A percentile compares a stretch with the other conserved stretches of the same genome.
These are phyloP conservation scores for Xylariaceae sp. DNA, from an alignment of 2,329 filamentous ascomycete species.

Conservation along the genomic window DNA sequence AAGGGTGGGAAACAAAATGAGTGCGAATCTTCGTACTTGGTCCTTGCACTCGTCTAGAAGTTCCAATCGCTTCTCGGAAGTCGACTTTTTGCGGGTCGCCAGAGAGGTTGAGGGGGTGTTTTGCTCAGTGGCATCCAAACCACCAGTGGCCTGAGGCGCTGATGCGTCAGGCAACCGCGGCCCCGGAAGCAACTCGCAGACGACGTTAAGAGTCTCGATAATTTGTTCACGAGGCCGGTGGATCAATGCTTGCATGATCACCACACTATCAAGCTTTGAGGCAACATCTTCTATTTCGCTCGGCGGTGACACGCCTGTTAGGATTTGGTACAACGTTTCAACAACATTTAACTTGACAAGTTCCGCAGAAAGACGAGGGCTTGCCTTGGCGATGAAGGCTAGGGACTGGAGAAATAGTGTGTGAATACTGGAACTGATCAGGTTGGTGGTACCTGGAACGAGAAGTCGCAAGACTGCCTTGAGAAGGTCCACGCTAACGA, in stretches of 20 bases:
- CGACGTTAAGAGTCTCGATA: conserved; percentile 93
- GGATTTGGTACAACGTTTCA: conserved; percentile 93
- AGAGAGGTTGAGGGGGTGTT: conserved; percentile 38
- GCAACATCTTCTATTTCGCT: conserved; percentile 69
- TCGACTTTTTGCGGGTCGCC: conserved; percentile 47
- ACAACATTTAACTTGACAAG: conserved; percentile 95
- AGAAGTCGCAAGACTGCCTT: conserved; percentile 80
- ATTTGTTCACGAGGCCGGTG: conserved; percentile 94
- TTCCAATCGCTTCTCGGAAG: conserved; percentile 76
- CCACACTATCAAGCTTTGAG: conserved; percentile 86
- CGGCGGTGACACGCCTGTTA: conserved; percentile 92
- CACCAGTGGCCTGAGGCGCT: conserved; percentile 26
- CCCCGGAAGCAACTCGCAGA: conserved; percentile 85
- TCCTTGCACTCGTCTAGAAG: conserved; percentile 76
- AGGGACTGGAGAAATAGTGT: conserved; percentile 92
- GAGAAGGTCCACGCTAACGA: conserved; percentile 83
- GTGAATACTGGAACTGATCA: conserved; percentile 90
- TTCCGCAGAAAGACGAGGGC: conserved; percentile 79
- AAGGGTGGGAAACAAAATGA: conserved; percentile 88
- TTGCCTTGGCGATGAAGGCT: conserved; percentile 83
- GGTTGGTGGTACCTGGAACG: conserved; percentile 88
- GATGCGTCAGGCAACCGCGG: conserved; percentile 54
- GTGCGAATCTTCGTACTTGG: conserved; percentile 84
- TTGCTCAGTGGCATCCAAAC: conserved; percentile 36
- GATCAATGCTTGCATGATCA: conserved; percentile 98